Evolutionary conservation across 192 early-diverging fungal species (phyloP), one percentile per base, ranked within the genome.

Genomic region (Mortierella antarctica): DNA sequence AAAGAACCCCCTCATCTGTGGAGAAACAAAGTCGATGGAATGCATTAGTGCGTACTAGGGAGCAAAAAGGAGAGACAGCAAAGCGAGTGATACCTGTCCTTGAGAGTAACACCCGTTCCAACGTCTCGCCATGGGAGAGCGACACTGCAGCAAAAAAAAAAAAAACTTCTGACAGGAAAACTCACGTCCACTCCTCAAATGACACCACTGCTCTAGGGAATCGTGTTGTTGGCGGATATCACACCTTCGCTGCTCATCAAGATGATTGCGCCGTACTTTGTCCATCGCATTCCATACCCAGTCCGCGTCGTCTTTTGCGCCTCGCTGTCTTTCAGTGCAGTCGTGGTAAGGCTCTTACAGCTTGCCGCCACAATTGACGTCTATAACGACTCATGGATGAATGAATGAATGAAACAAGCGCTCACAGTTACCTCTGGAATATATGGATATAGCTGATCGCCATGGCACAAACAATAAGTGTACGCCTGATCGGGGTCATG

Each of bases 161-260:
- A 31, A 1, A 3, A 3, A 31, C 31, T 31, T 31, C 3, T 3
- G 31, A 31, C 31, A 31, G 31, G 31, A 31, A 3, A 31, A 31
- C 31, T 31, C 31, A 31, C 31, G 31, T 31, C 31, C 31, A 31
- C 31, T 31, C 50, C 50, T 23, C 55, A 1, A 13, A 18, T 23
- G 13, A 18, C 20, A 18, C 17, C 55, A 1, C 2, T 23, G 14
- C 55, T 18, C 21, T 67, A 85, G 70, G 84, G 82, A 0, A 41
- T 85, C 21, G 84, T 85, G 1, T 51, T 85, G 5, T 53, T 85
- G 65, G 84, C 84, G n/a, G 82, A 85, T 39, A 85, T 85, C 14
- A 51, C 67, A 21, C 84, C 84, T 14, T 85, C 84, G 0, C 39
- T 85, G n/a, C 21, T 69, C 13, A 67, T 83, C 67, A 85, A 85